Conservation (phyloP, 2,329 filamentous ascomycete species). For the Stylonectria norvegica region DNA sequence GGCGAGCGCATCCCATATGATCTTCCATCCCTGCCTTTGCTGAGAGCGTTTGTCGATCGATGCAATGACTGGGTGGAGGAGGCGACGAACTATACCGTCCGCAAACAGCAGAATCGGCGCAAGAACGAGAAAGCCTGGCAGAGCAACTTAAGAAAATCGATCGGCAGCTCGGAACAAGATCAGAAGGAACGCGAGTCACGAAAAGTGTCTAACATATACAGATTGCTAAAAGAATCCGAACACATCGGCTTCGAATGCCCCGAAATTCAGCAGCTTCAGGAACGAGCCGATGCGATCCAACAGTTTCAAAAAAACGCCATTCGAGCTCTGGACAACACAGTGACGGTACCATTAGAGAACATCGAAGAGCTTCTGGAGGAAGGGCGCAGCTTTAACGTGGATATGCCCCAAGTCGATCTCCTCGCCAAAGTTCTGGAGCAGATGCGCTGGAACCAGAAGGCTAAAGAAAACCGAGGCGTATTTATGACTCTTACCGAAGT, state of each 20-base stretch:
- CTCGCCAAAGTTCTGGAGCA: constrained; percentile 79
- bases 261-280: constrained; percentile 80
- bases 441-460: constrained; percentile 83
- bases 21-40: constrained; percentile 73
- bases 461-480: constrained; percentile 59
- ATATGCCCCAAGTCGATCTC: constrained; percentile 81
- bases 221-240: constrained; percentile 78
- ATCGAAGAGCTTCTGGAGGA: constrained; percentile 90
- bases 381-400: constrained; percentile 84
- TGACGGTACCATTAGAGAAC: constrained; percentile 62
- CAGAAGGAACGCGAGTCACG: constrained; percentile 82
- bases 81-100: constrained; percentile 90
- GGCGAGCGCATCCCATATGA: constrained; percentile 95
- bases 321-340: constrained; percentile 64
- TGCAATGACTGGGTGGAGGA: constrained; percentile 99
- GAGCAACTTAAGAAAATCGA: constrained; percentile 67
- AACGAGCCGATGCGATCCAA: constrained; percentile 80
- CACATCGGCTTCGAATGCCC: constrained; percentile 89
- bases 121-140: constrained; percentile 91
- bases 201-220: constrained; percentile 83
- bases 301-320: constrained; percentile 77
- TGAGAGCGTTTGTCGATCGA: constrained; percentile 87
- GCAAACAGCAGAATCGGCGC: constrained; percentile 94
- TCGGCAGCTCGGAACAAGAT: constrained; percentile 55
- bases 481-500: constrained; percentile 76